Conservation (phyloP, 176 grass and related monocot genomes). For the Phoenix dactylifera region DNA sequence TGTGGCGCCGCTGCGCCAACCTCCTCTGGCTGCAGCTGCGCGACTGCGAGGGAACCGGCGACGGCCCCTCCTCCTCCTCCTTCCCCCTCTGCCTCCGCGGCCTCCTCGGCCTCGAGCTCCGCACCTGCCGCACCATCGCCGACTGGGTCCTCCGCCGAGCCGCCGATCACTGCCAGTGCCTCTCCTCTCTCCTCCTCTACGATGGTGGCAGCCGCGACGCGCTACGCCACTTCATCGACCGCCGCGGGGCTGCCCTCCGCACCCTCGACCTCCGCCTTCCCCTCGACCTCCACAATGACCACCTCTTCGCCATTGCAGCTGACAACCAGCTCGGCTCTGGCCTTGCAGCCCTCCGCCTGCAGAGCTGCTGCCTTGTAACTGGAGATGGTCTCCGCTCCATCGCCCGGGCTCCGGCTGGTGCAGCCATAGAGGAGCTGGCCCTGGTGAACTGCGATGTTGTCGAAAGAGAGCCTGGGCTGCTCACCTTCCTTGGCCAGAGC, state of each 20-base stretch:
- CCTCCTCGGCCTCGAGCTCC: constrained; percentile 67
- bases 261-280: constrained; percentile 87
- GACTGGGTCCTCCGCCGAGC: constrained; percentile 69
- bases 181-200: constrained; percentile 67
- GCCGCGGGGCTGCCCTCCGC: constrained; percentile 39
- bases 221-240: constrained; percentile 71
- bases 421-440: constrained; percentile 68
- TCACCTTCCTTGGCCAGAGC: constrained; percentile 75
- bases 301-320: constrained; percentile 56
- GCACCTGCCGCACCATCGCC: constrained; percentile 70
- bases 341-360: constrained; percentile 56
- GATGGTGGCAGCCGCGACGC: constrained; percentile 72
- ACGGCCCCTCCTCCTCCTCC: constrained; percentile 27
- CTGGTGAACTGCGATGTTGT: constrained; percentile 81
- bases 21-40: constrained; percentile 76
- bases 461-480: constrained; percentile 60
- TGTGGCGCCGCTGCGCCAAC: constrained; percentile 48
- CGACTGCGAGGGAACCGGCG: constrained; percentile 69
- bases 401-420: constrained; percentile 38
- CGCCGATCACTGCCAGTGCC: constrained; percentile 47
- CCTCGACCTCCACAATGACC: constrained; percentile 84
- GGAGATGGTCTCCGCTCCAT: constrained; percentile 84
- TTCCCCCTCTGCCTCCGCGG: constrained; percentile 40
- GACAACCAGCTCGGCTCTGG: neutral
- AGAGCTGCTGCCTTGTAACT: constrained; percentile 85